phyloP scores from a whole-genome alignment of 202 grass and related monocot species.

The Saccharum hybrid region DNA sequence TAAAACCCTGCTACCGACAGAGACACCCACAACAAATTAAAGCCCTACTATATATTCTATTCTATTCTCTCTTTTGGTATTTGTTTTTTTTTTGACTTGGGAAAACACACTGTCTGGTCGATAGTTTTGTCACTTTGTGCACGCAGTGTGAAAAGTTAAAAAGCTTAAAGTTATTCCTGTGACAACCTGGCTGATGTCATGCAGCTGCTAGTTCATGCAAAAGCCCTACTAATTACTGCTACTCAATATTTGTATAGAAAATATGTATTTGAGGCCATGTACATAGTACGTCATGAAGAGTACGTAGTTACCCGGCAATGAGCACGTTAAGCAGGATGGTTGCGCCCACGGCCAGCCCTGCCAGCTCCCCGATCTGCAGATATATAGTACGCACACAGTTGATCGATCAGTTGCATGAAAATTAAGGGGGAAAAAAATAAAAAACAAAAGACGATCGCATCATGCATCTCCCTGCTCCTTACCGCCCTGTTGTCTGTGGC shows the following conservation, averaged over 20 bases:
- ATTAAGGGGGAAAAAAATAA: no score
- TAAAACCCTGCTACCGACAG: constrained; percentile 35
- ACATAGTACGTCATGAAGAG: no score
- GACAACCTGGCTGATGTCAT: constrained; percentile 7
- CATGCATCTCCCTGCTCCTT: no score
- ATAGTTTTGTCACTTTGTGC: background rate
- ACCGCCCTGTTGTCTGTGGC: constrained; percentile 91
- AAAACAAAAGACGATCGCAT: no score
- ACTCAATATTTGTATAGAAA: background rate
- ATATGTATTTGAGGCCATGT: background rate
- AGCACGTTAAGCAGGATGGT: constrained; percentile 89
- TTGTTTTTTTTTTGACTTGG: constrained; percentile 9
- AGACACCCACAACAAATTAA: constrained; percentile 27
- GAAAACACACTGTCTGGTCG: background rate
- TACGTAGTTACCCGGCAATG: constrained; percentile 65
- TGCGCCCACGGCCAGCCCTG: constrained; percentile 90
- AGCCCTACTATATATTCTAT: no score
- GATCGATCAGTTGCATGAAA: background rate
- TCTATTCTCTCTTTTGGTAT: background rate
- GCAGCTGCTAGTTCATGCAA: background rate
- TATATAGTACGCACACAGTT: no score
- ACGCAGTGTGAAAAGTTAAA: background rate
- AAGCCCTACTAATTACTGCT: background rate
- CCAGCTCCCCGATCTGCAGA: constrained; percentile 89
- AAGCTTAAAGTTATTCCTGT: background rate